These are phyloP conservation scores for Byssochlamys sp. DNA, from an alignment of 2,329 filamentous ascomycete species.

Conservation along the genomic window DNA sequence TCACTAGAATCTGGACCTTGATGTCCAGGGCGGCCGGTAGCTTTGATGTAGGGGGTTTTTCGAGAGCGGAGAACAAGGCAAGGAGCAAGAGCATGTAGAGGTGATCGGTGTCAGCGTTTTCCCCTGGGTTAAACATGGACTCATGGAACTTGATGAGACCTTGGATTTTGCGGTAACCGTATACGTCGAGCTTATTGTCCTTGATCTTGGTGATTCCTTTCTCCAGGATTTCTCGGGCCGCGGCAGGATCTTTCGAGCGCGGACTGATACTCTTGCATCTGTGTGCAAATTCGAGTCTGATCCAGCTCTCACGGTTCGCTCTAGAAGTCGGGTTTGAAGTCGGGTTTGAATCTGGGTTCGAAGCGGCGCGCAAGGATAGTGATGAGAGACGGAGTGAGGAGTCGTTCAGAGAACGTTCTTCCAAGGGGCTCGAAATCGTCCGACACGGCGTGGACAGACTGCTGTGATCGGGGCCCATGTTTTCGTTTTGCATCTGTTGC, in stretches of 20 bases:
- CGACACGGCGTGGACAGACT: background rate
- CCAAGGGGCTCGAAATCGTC: conserved; percentile 9
- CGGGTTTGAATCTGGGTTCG: background rate
- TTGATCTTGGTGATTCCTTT: conserved; percentile 29
- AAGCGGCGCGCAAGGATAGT: background rate
- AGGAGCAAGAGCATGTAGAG: conserved; percentile 27
- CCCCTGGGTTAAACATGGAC: conserved; percentile 23
- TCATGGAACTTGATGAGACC: conserved; percentile 30
- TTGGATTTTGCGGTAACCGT: conserved; percentile 35
- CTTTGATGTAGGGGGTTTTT: conserved; percentile 21
- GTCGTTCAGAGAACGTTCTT: conserved; percentile 32
- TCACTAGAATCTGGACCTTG: conserved; percentile 35
- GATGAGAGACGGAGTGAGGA: conserved; percentile 7
- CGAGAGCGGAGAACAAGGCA: conserved; percentile 29
- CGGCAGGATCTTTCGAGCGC: conserved; percentile 28
- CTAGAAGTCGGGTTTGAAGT: background rate
- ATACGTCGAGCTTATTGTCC: conserved; percentile 29
- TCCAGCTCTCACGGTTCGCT: background rate
- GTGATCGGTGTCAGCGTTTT: conserved; percentile 3
- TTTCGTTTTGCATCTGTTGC: background rate
- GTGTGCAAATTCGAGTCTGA: background rate
- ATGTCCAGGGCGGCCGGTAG: conserved; percentile 21
- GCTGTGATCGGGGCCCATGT: conserved; percentile 3
- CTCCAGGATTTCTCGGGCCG: conserved; percentile 29
- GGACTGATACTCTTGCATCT: conserved; percentile 24